A percentile compares a stretch with the other conserved stretches of the same genome.
Conservation (phyloP, 192 early-diverging fungal genomes). For the Piromyces sp. region DNA sequence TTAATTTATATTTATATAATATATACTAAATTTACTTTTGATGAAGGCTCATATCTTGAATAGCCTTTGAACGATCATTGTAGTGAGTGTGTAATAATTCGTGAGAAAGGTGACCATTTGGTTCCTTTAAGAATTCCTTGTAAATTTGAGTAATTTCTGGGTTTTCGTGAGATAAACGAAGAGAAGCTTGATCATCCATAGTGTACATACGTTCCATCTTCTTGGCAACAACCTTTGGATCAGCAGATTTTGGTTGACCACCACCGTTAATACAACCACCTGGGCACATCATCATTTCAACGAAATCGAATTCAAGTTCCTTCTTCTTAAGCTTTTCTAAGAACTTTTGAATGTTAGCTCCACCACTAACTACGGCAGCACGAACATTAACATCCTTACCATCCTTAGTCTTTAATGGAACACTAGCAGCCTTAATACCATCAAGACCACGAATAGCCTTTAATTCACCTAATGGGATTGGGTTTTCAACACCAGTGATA, state of each 20-base stretch:
- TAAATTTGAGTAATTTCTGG: background rate
- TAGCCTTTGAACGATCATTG: background rate
- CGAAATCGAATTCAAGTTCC: background rate
- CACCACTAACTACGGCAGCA: background rate
- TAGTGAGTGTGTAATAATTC: background rate
- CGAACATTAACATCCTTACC: background rate
- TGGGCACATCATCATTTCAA: conserved; percentile 1
- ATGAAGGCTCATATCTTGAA: background rate
- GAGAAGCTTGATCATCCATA: background rate
- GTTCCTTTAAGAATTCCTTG: background rate
- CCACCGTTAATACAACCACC: conserved; percentile 2
- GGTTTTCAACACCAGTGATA: background rate
- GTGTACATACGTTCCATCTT: background rate
- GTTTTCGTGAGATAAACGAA: background rate
- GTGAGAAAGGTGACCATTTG: background rate
- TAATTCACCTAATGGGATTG: conserved; percentile 1
- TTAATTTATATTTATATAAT: background rate
- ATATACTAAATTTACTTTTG: background rate
- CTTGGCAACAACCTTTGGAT: background rate
- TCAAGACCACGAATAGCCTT: background rate
- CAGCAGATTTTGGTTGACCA: background rate
- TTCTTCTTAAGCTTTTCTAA: background rate
- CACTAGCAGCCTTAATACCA: conserved; percentile 2
- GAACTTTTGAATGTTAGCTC: background rate
- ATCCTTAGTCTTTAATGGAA: background rate